Conservation (phyloP, 2,329 filamentous ascomycete genomes). For the Botrytis deweyae region DNA sequence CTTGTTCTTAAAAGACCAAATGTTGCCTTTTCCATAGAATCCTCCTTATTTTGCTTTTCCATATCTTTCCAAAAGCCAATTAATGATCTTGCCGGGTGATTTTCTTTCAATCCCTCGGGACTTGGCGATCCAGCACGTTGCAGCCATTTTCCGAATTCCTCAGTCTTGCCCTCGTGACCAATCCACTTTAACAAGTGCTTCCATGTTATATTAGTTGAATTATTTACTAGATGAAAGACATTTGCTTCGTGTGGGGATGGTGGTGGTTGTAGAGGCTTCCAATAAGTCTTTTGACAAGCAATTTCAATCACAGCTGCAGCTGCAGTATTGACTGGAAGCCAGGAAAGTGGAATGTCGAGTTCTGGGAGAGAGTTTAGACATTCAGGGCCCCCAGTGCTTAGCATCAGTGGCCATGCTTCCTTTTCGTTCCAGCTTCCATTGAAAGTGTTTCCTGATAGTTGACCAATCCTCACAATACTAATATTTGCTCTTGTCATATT, state of each 20-base stretch:
- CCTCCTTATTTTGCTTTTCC: not conserved
- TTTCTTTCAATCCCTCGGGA: not conserved
- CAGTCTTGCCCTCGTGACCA: not conserved
- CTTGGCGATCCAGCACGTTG: not conserved
- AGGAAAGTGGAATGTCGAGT: constrained; percentile 39
- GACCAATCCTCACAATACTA: constrained; percentile 39
- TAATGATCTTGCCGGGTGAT: constrained; percentile 12
- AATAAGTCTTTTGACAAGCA: not conserved
- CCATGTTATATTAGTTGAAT: constrained; percentile 3
- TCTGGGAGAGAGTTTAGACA: constrained; percentile 44
- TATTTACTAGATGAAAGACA: constrained; percentile 8
- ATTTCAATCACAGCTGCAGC: constrained; percentile 46
- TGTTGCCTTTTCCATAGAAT: not conserved
- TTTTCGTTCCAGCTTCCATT: constrained; percentile 49
- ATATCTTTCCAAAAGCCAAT: constrained; percentile 6
- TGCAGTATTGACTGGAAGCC: constrained; percentile 50
- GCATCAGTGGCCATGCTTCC: constrained; percentile 51
- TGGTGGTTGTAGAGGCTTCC: not conserved
- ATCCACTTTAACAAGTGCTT: constrained; percentile 6
- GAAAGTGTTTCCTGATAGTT: constrained; percentile 46
- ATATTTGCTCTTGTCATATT: constrained; percentile 25
- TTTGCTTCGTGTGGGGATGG: not conserved
- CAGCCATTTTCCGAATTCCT: not conserved
- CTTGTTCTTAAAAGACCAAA: constrained; percentile 6
- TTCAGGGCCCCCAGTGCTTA: constrained; percentile 41